Evolutionary conservation across 2,329 filamentous ascomycete species (phyloP), one percentile per base, ranked within the genome.

Genomic region (Neocatenulostroma microsporum): DNA sequence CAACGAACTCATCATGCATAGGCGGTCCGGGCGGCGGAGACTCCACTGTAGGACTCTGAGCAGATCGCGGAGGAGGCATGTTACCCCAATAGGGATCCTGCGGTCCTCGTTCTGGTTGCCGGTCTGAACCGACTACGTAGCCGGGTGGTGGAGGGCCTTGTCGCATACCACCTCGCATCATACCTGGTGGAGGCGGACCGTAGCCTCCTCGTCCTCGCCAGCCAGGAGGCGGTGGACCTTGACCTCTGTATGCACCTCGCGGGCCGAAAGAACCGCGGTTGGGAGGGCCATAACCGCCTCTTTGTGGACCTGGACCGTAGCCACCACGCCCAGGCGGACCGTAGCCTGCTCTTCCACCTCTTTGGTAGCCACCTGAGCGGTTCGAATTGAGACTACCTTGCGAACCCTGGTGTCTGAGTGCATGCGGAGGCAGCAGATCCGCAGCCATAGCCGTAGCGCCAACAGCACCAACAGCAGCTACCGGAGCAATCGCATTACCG

Each of bases 251-350:
- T n/a, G 60, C 59, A 10, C 62, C 62, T 42, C 51, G 30, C 9
- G 50, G 49, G 21, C 64, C 64, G 48, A 64, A 66, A 9, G 20
- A 17, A 5, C 55, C 63, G 33, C 71, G 66, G 36, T 66, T 58
- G 15, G 60, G 57, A 3, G 63, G 64, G n/a, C 54, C 52, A 45
- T 70, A 74, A 5, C 67, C 69, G 47, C 75, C 78, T 51, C 80
- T 68, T 17, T 68, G 62, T 24, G 59, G 56, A 3, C 60, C 67
- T n/a, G n/a, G n/a, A n/a, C n/a, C n/a, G n/a, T n/a, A n/a, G 43
- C 69, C 74, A 10, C 63, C 64, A 40, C 61, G 56, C 19, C 42
- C 45, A 17, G 51, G 53, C 20, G 55, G 51, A 12, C 55, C 57
- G 31, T 56, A 53, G 11, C 63, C 48, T 10, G 51, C 53, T 39